Conservation (phyloP, 1,284 basidiomycete genomes). For the Boletus smithii region DNA sequence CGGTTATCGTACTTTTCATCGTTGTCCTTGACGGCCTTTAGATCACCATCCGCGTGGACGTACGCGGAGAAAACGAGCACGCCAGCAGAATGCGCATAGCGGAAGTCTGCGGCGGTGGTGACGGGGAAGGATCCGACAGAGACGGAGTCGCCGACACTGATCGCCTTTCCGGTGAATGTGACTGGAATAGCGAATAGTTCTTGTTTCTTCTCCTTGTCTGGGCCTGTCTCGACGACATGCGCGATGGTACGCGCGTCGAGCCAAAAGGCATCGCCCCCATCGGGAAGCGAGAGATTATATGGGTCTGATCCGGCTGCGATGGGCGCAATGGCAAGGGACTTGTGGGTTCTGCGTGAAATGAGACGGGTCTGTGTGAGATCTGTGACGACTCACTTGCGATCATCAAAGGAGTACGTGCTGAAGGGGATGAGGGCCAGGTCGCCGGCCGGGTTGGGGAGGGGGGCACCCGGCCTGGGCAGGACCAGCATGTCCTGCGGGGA, state of each 20-base stretch:
- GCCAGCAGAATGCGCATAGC: constrained; percentile 51
- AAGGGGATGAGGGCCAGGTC: constrained; percentile 66
- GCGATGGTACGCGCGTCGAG: constrained; percentile 64
- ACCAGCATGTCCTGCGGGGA: constrained; percentile 70
- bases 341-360: constrained; percentile 54
- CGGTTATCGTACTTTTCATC: constrained; percentile 71
- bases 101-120: constrained; percentile 64
- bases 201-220: constrained; percentile 45
- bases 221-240: constrained; percentile 55
- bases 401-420: constrained; percentile 65
- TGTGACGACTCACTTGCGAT: constrained; percentile 57
- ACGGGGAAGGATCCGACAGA: constrained; percentile 62
- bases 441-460: constrained; percentile 62
- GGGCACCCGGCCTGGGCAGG: constrained; percentile 66
- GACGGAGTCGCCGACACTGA: constrained; percentile 38
- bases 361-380: background rate
- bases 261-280: constrained; percentile 76
- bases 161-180: constrained; percentile 32
- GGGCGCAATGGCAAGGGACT: constrained; percentile 61
- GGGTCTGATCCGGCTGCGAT: constrained; percentile 49
- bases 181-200: constrained; percentile 59
- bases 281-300: constrained; percentile 51
- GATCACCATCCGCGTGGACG: constrained; percentile 71
- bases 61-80: constrained; percentile 72
- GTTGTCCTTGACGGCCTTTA: constrained; percentile 60